Conservation (phyloP, 768 basidiomycete species). For the Infundibulicybe gibba region DNA sequence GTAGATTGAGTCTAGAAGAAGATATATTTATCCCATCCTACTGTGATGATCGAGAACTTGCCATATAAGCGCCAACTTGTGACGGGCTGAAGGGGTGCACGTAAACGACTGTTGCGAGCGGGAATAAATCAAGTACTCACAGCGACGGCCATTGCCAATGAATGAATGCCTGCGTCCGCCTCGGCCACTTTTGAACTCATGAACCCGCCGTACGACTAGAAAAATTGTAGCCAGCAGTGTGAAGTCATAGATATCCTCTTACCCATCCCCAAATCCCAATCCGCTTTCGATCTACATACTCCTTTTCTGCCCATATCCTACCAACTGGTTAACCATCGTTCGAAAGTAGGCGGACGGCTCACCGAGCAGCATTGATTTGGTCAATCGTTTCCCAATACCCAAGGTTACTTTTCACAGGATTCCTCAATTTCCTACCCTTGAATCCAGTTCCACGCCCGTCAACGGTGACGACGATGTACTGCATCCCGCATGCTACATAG, state of each 20-base stretch:
- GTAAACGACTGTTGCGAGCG: constrained; percentile 1
- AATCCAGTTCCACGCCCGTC: constrained; percentile 95
- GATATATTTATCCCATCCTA: background rate
- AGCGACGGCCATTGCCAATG: constrained; percentile 87
- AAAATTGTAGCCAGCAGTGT: background rate
- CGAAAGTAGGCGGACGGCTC: constrained; percentile 18
- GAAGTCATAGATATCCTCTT: constrained; percentile 21
- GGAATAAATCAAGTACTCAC: constrained; percentile 38
- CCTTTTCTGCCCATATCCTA: constrained; percentile 80
- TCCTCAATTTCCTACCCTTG: constrained; percentile 81
- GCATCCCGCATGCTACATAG: constrained; percentile 75
- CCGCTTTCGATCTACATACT: constrained; percentile 83
- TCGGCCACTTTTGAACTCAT: constrained; percentile 94
- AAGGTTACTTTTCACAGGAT: constrained; percentile 84
- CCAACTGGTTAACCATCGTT: background rate
- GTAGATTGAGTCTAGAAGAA: constrained; percentile 78
- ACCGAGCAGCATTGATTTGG: constrained; percentile 88
- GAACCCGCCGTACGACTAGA: constrained; percentile 92
- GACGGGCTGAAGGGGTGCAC: constrained; percentile 55
- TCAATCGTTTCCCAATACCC: constrained; percentile 89
- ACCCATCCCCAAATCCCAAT: constrained; percentile 99
- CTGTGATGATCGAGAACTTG: constrained; percentile 24
- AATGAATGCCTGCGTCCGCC: constrained; percentile 85
- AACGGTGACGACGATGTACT: constrained; percentile 84
- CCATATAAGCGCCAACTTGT: constrained; percentile 84